Conservation (phyloP, 768 basidiomycete species). For the Albatrellus ellisii region DNA sequence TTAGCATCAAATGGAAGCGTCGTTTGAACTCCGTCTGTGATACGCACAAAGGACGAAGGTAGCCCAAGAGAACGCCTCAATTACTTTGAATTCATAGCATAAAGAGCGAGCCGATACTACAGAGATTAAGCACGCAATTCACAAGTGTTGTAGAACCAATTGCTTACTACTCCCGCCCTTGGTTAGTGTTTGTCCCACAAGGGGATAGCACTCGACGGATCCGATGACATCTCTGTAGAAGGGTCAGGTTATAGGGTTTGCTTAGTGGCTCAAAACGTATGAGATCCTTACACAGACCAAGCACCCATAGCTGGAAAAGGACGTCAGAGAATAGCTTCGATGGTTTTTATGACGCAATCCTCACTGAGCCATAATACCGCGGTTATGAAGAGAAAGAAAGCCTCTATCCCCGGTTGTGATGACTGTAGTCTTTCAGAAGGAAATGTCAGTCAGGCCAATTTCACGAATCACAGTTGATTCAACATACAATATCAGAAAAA, state of each 20-base stretch:
- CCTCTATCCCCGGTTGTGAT: conserved; percentile 10
- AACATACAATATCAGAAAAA: conserved; percentile 10
- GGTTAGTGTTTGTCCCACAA: conserved; percentile 6
- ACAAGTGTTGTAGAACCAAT: not conserved
- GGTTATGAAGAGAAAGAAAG: conserved; percentile 9
- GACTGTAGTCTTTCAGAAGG: conserved; percentile 2
- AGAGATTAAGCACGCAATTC: not conserved
- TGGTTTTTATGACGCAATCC: not conserved
- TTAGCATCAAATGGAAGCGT: not conserved
- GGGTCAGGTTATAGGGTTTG: too few species aligned
- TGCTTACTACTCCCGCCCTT: conserved; percentile 11
- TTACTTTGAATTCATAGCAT: conserved; percentile 12
- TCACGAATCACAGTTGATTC: not conserved
- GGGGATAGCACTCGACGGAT: conserved; percentile 8
- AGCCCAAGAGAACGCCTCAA: conserved; percentile 14
- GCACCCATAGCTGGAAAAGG: conserved; percentile 9
- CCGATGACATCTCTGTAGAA: conserved; percentile 8
- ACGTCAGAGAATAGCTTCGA: not conserved
- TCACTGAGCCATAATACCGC: conserved; percentile 13
- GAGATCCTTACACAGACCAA: conserved; percentile 10
- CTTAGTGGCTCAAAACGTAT: not conserved
- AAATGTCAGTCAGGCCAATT: not conserved
- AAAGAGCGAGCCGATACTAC: conserved; percentile 13
- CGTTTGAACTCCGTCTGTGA: not conserved
- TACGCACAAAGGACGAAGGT: conserved; percentile 2